These are phyloP conservation scores for Termitomyces eurrhizus DNA, from an alignment of 768 basidiomycete genomes.

Conservation along the genomic window DNA sequence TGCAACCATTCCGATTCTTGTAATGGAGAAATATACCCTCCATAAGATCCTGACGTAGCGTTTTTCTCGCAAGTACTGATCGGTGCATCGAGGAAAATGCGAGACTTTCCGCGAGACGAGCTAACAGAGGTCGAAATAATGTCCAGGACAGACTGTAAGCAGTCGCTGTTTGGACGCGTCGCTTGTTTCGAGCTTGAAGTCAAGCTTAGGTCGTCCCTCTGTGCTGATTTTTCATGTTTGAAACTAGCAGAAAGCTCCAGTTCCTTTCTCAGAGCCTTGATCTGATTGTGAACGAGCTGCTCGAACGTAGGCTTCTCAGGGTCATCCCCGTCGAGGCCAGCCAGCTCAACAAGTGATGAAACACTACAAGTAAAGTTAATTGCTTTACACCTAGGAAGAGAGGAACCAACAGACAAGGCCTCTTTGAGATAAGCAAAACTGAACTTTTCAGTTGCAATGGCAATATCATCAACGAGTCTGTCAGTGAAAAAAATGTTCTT, in stretches of 20 bases:
- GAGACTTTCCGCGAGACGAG: slow-evolving; percentile 4
- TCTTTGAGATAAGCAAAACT: slow-evolving; percentile 90
- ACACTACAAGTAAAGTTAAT: slow-evolving; percentile 40
- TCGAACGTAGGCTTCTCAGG: slow-evolving; percentile 43
- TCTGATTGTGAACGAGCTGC: slow-evolving; percentile 48
- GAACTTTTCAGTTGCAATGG: slow-evolving; percentile 58
- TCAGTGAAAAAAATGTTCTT: slow-evolving; percentile 65
- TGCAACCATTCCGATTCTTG: slow-evolving; percentile 6
- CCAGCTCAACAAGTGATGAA: slow-evolving; percentile 66
- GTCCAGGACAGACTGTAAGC: slow-evolving; percentile 16
- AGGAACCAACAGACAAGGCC: slow-evolving; percentile 64
- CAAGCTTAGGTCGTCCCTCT: neutral
- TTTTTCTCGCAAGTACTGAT: neutral
- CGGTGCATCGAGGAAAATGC: slow-evolving; percentile 6
- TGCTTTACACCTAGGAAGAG: neutral
- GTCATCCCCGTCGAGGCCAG: slow-evolving; percentile 43
- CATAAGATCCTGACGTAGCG: neutral
- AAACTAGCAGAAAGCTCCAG: slow-evolving; percentile 42
- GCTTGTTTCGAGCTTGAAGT: neutral
- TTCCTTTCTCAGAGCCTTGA: slow-evolving; percentile 61
- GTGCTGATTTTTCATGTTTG: slow-evolving; percentile 1
- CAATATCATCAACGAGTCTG: slow-evolving; percentile 54
- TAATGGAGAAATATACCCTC: neutral
- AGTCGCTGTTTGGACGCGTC: slow-evolving; percentile 8
- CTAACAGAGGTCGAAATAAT: slow-evolving; percentile 5